Evolutionary conservation across 768 basidiomycete species (phyloP).

Genomic region (Kwoniella sp.): DNA sequence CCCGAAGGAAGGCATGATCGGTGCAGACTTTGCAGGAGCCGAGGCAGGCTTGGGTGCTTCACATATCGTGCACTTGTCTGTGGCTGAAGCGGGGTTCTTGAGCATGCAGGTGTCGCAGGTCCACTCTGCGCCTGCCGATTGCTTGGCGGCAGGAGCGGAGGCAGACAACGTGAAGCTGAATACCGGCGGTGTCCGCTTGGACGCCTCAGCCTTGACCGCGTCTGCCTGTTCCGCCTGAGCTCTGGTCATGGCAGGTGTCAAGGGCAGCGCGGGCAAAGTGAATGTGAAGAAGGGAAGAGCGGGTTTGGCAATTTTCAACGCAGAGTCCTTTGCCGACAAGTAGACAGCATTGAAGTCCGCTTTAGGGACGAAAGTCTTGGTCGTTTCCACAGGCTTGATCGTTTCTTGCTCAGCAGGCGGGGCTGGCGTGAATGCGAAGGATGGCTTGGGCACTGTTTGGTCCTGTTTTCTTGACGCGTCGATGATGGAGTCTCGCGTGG

Average conservation of each 20-base stretch:
- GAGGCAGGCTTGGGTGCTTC: conserved; percentile 46
- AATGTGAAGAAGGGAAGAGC: conserved; percentile 43
- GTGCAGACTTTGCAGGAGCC: not conserved
- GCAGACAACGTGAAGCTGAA: conserved; percentile 17
- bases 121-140: conserved; percentile 52
- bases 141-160: not conserved
- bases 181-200: not conserved
- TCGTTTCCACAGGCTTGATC: not conserved
- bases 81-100: conserved; percentile 51
- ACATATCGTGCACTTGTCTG: conserved; percentile 55
- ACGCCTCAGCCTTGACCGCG: conserved; percentile 14
- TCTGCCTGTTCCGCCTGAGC: not conserved
- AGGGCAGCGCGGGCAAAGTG: conserved; percentile 8
- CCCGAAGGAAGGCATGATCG: not conserved
- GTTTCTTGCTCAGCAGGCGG: not conserved
- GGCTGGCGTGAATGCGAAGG: conserved; percentile 3
- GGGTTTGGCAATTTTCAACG: conserved; percentile 24
- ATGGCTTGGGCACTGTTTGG: not conserved
- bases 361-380: not conserved
- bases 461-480: not conserved
- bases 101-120: conserved; percentile 58
- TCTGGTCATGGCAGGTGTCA: not conserved
- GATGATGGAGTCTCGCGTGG: conserved; percentile 5
- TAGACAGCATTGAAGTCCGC: conserved; percentile 12
- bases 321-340: conserved; percentile 34